Conservation (phyloP, 345 rosid species). For the Salix arbutifolia region DNA sequence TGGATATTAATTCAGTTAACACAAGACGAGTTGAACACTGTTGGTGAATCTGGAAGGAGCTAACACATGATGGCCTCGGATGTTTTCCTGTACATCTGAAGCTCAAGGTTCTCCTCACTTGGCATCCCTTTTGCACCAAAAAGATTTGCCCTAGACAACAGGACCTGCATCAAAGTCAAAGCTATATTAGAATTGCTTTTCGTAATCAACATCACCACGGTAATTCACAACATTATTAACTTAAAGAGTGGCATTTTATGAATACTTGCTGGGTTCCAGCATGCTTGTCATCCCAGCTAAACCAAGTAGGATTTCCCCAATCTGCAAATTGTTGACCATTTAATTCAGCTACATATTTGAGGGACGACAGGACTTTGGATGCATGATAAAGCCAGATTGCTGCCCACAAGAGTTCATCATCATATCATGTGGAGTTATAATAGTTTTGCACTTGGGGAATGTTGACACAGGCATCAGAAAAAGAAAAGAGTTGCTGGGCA, state of each 20-base stretch:
- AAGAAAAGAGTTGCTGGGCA: constrained; percentile 21
- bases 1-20: no score
- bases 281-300: constrained; percentile 35
- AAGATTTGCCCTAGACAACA: constrained; percentile 17
- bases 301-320: constrained; percentile 26
- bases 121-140: constrained; percentile 12
- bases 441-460: constrained; percentile 15
- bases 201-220: no score
- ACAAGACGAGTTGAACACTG: no score
- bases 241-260: no score
- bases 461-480: constrained; percentile 25
- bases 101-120: constrained; percentile 12
- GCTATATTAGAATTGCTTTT: not conserved
- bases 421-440: constrained; percentile 25
- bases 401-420: constrained; percentile 28
- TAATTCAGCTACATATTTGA: constrained; percentile 15
- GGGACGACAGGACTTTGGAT: constrained; percentile 10
- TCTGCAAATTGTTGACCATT: constrained; percentile 14
- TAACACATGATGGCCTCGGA: constrained; percentile 18
- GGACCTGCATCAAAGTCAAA: constrained; percentile 7
- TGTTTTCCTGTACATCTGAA: constrained; percentile 24
- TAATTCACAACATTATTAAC: no score
- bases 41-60: constrained; percentile 29
- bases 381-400: constrained; percentile 30
- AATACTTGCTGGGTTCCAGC: constrained; percentile 16